Conservation (phyloP, 345 rosid species). For the Chamaenerion angustifolium region DNA sequence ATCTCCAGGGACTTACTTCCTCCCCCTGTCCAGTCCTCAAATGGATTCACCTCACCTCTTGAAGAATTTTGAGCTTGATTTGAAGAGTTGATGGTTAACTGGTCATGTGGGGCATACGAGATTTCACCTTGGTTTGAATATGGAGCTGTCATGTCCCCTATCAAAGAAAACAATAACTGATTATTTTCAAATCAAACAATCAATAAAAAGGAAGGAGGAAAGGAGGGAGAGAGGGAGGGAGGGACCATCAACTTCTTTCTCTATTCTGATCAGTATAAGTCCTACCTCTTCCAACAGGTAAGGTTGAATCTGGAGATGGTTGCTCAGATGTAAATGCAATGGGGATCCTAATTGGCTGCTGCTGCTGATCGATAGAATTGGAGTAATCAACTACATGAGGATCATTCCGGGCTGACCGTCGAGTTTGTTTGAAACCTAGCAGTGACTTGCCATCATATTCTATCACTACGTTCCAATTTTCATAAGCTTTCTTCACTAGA, state of each 20-base stretch:
- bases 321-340: slow-evolving; percentile 38
- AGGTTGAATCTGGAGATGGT: slow-evolving; percentile 31
- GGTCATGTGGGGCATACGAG: slow-evolving; percentile 31
- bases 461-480: slow-evolving; percentile 67
- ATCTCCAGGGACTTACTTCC: slow-evolving; percentile 48
- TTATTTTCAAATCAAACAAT: no score
- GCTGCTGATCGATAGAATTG: slow-evolving; percentile 37
- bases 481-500: slow-evolving; percentile 89
- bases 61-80: no score
- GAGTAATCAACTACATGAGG: slow-evolving; percentile 31
- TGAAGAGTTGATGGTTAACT: slow-evolving; percentile 24
- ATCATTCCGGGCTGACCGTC: slow-evolving; percentile 41
- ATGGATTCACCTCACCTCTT: slow-evolving; percentile 24
- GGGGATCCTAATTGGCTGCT: slow-evolving; percentile 28
- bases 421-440: slow-evolving; percentile 49
- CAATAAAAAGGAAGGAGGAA: no score
- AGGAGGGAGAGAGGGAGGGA: no score
- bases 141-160: slow-evolving; percentile 51
- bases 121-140: slow-evolving; percentile 42
- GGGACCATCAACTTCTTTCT: no score
- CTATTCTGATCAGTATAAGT: no score
- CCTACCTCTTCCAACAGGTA: slow-evolving; percentile 38
- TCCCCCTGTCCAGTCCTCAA: slow-evolving; percentile 62
- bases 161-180: slow-evolving; percentile 5
- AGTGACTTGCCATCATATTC: slow-evolving; percentile 90